These are phyloP conservation scores for Ambrosia trifida DNA, from an alignment of 129 eudicot species.

Conservation along the genomic window DNA sequence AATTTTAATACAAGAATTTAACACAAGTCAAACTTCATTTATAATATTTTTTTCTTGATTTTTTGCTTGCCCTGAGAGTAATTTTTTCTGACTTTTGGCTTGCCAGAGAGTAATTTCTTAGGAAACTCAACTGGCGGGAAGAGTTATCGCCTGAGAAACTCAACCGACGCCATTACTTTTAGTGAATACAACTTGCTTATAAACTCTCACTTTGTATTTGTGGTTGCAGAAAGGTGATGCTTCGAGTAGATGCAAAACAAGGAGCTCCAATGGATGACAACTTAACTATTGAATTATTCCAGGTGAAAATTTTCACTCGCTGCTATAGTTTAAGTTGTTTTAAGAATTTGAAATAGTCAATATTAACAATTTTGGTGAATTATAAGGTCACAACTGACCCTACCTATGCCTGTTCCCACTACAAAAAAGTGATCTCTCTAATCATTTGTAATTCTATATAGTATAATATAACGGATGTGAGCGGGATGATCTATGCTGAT, in stretches of 20 bases:
- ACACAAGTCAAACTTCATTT: too few species aligned
- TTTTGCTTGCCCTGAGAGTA: too few species aligned
- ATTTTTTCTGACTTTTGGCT: too few species aligned
- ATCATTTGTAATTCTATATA: conserved; percentile 13
- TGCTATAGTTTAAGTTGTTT: conserved; percentile 2
- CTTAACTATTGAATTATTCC: conserved; percentile 84
- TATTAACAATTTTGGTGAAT: conserved; percentile 9
- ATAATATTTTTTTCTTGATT: too few species aligned
- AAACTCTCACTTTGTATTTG: conserved; percentile 13
- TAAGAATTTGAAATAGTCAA: conserved; percentile 12
- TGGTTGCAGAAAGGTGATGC: conserved; percentile 88
- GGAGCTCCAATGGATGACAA: conserved; percentile 96
- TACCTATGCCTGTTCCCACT: background rate
- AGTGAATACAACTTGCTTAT: too few species aligned
- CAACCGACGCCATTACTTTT: too few species aligned
- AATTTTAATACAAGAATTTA: too few species aligned
- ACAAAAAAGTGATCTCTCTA: background rate
- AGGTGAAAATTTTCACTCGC: conserved; percentile 46
- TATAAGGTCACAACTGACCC: background rate
- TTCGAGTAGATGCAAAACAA: conserved; percentile 94
- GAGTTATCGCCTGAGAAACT: too few species aligned
- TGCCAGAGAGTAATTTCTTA: too few species aligned
- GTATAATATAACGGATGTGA: background rate
- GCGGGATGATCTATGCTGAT: background rate
- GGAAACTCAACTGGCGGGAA: too few species aligned